Percentiles rank a stretch among this genome's conserved stretches.
Conservation (phyloP, 2,329 filamentous ascomycete genomes). For the Fusarium beomiforme region DNA sequence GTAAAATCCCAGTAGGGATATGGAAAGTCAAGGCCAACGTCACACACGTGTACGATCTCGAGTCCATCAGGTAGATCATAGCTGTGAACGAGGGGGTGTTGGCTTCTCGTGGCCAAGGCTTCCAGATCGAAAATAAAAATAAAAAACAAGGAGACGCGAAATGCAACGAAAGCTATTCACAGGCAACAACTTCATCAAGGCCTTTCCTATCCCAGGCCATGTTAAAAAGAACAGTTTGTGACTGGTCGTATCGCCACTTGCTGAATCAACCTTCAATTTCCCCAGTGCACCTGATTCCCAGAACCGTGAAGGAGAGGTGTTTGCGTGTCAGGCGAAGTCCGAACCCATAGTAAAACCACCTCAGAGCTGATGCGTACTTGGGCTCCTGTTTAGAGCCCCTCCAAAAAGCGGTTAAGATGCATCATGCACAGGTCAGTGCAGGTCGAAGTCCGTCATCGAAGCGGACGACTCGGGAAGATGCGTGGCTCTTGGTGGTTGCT, state of each 20-base stretch:
- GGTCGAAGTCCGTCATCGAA: slow-evolving; percentile 54
- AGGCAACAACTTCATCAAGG: slow-evolving; percentile 45
- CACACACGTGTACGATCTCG: slow-evolving; percentile 40
- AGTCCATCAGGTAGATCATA: slow-evolving; percentile 37
- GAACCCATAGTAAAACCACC: slow-evolving; percentile 41
- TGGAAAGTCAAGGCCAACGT: slow-evolving; percentile 31
- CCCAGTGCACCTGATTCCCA: slow-evolving; percentile 43
- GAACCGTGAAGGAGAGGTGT: slow-evolving; percentile 37
- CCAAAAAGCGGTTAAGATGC: slow-evolving; percentile 37
- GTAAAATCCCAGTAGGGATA: slow-evolving; percentile 15
- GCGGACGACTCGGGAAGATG: slow-evolving; percentile 53
- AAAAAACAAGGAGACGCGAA: slow-evolving; percentile 33
- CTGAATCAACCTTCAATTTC: slow-evolving; percentile 45
- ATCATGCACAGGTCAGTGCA: slow-evolving; percentile 53
- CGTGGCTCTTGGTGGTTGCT: slow-evolving; percentile 49
- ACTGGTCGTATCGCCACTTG: slow-evolving; percentile 47
- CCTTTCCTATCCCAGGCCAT: slow-evolving; percentile 40
- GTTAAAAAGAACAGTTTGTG: slow-evolving; percentile 44
- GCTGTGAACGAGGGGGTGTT: slow-evolving; percentile 22
- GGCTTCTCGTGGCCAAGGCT: slow-evolving; percentile 42
- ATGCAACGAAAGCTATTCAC: slow-evolving; percentile 40
- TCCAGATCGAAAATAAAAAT: slow-evolving; percentile 18
- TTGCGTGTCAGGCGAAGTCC: slow-evolving; percentile 39
- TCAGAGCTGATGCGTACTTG: slow-evolving; percentile 32
- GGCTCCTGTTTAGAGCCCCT: slow-evolving; percentile 22